Base-by-base conservation (phyloP, 2,329 filamentous ascomycete genomes). In the Arthrinium phaeospermum region DNA sequence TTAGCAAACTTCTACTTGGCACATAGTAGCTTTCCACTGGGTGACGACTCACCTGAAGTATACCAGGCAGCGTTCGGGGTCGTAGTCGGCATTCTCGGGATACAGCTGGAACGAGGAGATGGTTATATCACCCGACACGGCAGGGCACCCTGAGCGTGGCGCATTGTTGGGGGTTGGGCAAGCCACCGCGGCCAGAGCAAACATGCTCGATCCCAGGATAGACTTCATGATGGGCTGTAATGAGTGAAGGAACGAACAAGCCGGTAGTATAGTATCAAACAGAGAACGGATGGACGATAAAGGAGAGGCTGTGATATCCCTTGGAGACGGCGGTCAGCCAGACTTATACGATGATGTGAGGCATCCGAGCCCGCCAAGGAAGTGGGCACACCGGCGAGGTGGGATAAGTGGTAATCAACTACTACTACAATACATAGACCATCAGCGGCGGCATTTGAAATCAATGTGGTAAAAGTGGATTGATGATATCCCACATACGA, bases 81-180 rank as follows among this genome's bases (percentile, higher is more conserved):
- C 79, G 73, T 79, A 82, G 67, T 82, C 81, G 6, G 78, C 79
- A 51, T 82, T 82, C 69, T 82, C 81, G 14, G 82, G 80, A 49
- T 82, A 83, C 1, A 82, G 73, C 49, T 82, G 81, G 71, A 77
- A 81, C 10, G 75, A 74, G 19, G 72, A 73, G 37, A 78, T 73
- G 4, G 71, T 70, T 44, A 78, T 71, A 10, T 46, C 14, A 1
- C 64, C 64, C 10, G 64, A 68, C 0, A 46, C 45, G 19, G 64
- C 64, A 30, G 64, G 19, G 8, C 64, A 68, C 41, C 41, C 5
- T 12, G n/a, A 19, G 8, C 19, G 6, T 13, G 64, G 4, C 41
- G 37, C 7, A 14, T 57, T 30, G 2, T 68, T 44, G n/a, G 24
- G 10, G 14, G 64, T 68, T 1, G 64, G 64, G 45, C 41, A 68